A percentile compares a stretch with the other conserved stretches of the same genome.
phyloP scores from a whole-genome alignment of 129 eudicot genomes.

The Flaveria trinervia region DNA sequence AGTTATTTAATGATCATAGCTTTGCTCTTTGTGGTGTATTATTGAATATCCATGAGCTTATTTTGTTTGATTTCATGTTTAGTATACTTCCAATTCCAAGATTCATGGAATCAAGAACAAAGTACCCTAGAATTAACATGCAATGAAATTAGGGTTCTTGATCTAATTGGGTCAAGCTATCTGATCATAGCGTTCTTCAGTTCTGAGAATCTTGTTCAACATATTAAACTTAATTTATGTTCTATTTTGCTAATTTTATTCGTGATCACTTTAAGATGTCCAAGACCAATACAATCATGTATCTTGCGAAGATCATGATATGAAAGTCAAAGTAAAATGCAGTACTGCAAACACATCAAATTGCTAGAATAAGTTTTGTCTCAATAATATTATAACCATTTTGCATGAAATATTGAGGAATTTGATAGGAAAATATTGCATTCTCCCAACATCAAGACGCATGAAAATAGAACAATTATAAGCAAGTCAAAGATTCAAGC shows the following conservation, averaged over 20 bases:
- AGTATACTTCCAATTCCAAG: slow-evolving; percentile 19
- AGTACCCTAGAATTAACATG: slow-evolving; percentile 6
- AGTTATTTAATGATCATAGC: slow-evolving; percentile 4
- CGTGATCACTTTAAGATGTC: slow-evolving; percentile 12
- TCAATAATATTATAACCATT: neutral
- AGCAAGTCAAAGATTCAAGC: neutral
- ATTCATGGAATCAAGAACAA: slow-evolving; percentile 22
- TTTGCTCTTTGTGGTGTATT: slow-evolving; percentile 17
- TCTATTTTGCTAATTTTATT: neutral
- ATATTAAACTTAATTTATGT: neutral
- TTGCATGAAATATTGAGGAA: neutral
- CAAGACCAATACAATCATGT: neutral
- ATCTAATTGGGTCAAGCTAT: too few relatives aligned
- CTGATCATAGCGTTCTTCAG: too few relatives aligned
- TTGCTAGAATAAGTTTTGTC: slow-evolving; percentile 22
- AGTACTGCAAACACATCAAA: slow-evolving; percentile 6
- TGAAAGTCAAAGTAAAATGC: slow-evolving; percentile 10
- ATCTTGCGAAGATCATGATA: slow-evolving; percentile 15
- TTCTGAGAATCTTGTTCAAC: neutral
- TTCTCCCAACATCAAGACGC: neutral
- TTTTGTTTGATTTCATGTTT: slow-evolving; percentile 6
- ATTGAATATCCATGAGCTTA: slow-evolving; percentile 8
- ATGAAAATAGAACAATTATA: neutral
- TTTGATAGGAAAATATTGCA: neutral
- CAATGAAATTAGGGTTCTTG: neutral